phyloP scores from a whole-genome alignment of 495 filamentous ascomycete genomes.

The Neurospora sp. region DNA sequence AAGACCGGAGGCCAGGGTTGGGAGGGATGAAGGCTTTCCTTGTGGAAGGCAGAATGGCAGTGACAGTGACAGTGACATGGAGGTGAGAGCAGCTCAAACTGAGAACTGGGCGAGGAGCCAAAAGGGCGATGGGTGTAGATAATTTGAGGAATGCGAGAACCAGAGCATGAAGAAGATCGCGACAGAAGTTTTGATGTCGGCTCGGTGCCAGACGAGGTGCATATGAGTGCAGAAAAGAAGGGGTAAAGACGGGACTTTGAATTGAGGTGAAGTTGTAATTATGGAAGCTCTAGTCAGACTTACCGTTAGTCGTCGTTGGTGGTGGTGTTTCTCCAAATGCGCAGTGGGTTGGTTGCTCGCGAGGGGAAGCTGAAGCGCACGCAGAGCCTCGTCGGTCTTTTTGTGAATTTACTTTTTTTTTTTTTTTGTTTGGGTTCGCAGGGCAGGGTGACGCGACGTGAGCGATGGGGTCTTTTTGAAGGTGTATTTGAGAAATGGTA shows the following conservation, averaged over 20 bases:
- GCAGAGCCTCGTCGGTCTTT: neutral
- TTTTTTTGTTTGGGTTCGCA: neutral
- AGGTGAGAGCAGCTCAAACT: constrained; percentile 1
- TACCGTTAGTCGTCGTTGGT: neutral
- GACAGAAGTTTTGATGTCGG: neutral
- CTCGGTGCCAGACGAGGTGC: neutral
- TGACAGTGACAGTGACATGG: neutral
- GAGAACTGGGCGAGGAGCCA: neutral
- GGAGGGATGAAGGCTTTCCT: constrained; percentile 13
- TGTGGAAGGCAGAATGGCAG: constrained; percentile 9
- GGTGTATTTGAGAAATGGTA: neutral
- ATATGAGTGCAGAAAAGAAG: neutral
- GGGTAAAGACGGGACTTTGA: neutral
- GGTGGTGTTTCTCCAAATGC: neutral
- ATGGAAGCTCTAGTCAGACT: neutral
- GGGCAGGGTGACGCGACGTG: constrained; percentile 2
- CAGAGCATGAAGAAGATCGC: neutral
- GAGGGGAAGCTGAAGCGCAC: neutral
- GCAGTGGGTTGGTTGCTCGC: neutral
- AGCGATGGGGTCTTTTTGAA: constrained; percentile 2
- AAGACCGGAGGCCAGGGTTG: constrained; percentile 7
- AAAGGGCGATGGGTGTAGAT: neutral
- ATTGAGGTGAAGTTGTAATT: neutral
- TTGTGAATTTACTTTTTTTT: neutral
- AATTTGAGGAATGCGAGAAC: neutral